Evolutionary conservation across 2,329 filamentous ascomycete species (phyloP), one percentile per base, ranked within the genome.

Genomic region (Hirsutella minnesotensis): DNA sequence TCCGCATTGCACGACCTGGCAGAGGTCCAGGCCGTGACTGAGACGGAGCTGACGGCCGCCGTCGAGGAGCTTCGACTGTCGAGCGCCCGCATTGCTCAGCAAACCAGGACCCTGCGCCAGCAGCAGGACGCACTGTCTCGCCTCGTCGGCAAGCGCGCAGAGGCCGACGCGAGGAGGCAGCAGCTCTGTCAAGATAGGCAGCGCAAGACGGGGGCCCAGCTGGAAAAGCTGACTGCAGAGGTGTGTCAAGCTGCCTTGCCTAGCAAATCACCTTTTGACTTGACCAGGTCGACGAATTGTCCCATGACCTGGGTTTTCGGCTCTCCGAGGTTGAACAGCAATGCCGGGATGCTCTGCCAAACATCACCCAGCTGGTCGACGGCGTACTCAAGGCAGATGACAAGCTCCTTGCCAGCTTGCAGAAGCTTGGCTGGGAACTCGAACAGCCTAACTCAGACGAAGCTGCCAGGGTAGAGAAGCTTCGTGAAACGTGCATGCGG

Each of bases 361-460:
- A 61, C 3, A 56, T 80, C 15, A 69, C 67, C 38, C 63, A 69
- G 43, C 68, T 68, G 1, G 61, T 78, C 0, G 66, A 69, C 19
- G 63, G 62, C 15, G 57, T 74, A 10, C 60, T 83, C 9, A 65
- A 67, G 9, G 73, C 77, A 1, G 81, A 86, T 46, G 80, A 86
- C 53, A 77, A 75, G 47, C 65, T 85, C 3, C 62, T 86, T 2
- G 66, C 72, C 18, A 78, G 78, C 45, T 63, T 86, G 3, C 77
- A 83, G 53, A 83, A 82, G 49, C 67, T 86, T 2, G 72, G 79
- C 0, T 71, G 70, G 45, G 78, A 80, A 49, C 66, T 85, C 3
- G 66, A 76, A 9, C 65, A 66, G 4, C 66, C 71, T 38, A 64
- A 71, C 20, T 64, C 67, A 0, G 69, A 74, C 9, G 72, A 78